These are phyloP conservation scores for Eutypa lata DNA, from an alignment of 2,329 filamentous ascomycete species.

Conservation along the genomic window DNA sequence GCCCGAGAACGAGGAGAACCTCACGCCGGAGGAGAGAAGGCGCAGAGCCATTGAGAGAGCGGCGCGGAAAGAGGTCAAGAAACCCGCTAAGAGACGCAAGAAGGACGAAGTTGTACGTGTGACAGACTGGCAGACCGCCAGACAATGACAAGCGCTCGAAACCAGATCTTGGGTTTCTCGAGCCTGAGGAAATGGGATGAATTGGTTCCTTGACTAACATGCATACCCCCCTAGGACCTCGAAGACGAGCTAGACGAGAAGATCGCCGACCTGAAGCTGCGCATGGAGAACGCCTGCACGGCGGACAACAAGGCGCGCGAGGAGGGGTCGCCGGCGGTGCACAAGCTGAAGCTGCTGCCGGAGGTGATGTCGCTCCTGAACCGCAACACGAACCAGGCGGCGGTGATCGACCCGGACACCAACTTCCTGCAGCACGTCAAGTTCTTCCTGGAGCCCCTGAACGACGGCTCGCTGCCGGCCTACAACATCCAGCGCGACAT, in stretches of 20 bases:
- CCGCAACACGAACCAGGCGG: constrained; percentile 79
- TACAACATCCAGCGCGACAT: constrained; percentile 98
- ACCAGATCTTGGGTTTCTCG: too few species aligned
- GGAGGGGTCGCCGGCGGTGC: constrained; percentile 74
- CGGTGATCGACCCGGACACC: constrained; percentile 88
- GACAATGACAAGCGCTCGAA: too few species aligned
- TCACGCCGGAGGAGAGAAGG: constrained; percentile 82
- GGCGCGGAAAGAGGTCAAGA: constrained; percentile 86
- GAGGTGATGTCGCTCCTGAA: constrained; percentile 87
- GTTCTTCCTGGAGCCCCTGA: constrained; percentile 94
- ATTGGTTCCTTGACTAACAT: too few species aligned
- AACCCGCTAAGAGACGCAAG: constrained; percentile 67
- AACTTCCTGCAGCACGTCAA: constrained; percentile 93
- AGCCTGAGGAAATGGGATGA: too few species aligned
- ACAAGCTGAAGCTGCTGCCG: constrained; percentile 91
- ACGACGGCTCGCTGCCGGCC: constrained; percentile 88
- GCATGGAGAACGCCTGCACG: constrained; percentile 88
- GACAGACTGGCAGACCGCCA: background rate
- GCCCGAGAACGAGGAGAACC: constrained; percentile 69
- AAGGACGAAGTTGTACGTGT: constrained; percentile 79
- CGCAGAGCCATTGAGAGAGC: constrained; percentile 80
- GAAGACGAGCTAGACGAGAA: constrained; percentile 88
- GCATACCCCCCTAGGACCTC: constrained; percentile 61
- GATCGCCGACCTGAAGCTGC: constrained; percentile 80
- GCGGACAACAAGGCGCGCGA: constrained; percentile 81